These are phyloP conservation scores for Corymbia citriodora DNA, from an alignment of 441 rosid genomes.

Conservation along the genomic window DNA sequence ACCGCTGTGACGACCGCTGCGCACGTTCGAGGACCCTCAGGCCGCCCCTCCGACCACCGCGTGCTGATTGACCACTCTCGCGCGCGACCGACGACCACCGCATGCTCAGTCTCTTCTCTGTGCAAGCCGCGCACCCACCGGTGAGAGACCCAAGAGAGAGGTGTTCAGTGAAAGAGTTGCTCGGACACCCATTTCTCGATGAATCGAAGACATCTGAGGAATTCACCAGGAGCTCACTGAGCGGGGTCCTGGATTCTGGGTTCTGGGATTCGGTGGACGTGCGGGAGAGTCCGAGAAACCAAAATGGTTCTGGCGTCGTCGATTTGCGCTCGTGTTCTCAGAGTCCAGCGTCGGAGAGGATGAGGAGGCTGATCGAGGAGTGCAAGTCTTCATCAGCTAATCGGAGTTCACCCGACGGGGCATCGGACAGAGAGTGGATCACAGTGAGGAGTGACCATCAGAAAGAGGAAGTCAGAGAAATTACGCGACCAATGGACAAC, in stretches of 20 bases:
- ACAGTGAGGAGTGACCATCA: too few species aligned
- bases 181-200: conserved; percentile 62
- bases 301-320: not conserved
- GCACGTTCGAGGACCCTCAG: too few species aligned
- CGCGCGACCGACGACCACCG: too few species aligned
- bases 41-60: too few species aligned
- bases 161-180: conserved; percentile 52
- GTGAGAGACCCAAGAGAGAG: conserved; percentile 48
- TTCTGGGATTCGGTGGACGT: conserved; percentile 57
- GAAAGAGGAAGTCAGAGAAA: too few species aligned
- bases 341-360: conserved; percentile 23
- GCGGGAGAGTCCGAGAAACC: conserved; percentile 20
- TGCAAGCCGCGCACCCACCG: not conserved
- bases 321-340: conserved; percentile 13
- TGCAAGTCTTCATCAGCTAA: not conserved
- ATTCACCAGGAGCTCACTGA: conserved; percentile 45
- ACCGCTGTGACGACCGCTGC: too few species aligned
- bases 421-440: not conserved
- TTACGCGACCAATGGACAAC: too few species aligned
- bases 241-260: conserved; percentile 59
- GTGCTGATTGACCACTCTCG: too few species aligned
- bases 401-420: conserved; percentile 29
- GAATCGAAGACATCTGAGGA: conserved; percentile 1
- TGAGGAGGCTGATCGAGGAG: conserved; percentile 34
- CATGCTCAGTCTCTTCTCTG: too few species aligned